Evolutionary conservation across 106 monocot genomes (phyloP).

Genomic region (Chionographis japonica): DNA sequence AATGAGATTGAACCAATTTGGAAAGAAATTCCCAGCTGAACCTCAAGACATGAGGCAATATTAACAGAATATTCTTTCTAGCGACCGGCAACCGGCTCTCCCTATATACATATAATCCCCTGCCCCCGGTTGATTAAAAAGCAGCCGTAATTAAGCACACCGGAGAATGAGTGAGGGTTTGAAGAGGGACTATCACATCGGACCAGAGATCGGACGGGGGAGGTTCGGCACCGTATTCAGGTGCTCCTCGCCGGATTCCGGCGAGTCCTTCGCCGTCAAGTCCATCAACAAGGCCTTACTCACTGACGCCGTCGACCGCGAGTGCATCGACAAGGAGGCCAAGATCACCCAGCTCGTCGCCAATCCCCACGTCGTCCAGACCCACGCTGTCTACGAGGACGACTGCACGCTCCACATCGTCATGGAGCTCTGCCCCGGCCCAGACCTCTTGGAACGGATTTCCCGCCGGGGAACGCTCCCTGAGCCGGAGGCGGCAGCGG

Average conservation of each 20-base stretch:
- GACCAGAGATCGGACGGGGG: conserved; percentile 66
- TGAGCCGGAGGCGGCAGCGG: conserved; percentile 41
- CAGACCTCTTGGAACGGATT: conserved; percentile 55
- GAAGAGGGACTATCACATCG: conserved; percentile 43
- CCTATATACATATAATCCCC: no score
- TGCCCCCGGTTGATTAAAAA: no score
- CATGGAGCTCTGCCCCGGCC: conserved; percentile 56
- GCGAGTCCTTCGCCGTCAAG: conserved; percentile 56
- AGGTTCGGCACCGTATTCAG: conserved; percentile 54
- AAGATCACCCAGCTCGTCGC: conserved; percentile 44
- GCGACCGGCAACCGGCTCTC: no score
- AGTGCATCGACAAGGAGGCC: conserved; percentile 38
- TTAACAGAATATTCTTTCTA: no score
- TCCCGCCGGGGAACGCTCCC: conserved; percentile 15
- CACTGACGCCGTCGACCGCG: conserved; percentile 37
- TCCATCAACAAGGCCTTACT: conserved; percentile 44
- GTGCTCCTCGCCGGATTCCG: conserved; percentile 31
- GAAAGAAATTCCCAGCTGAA: no score
- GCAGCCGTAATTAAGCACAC: no score
- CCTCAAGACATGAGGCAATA: no score
- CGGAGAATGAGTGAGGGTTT: conserved; percentile 3
- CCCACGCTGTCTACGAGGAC: conserved; percentile 64
- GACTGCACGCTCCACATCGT: conserved; percentile 40
- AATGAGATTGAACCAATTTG: no score
- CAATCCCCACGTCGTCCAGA: conserved; percentile 38